These are phyloP conservation scores for Picochlorum sp. DNA, from an alignment of 139 green algal genomes.

Conservation along the genomic window DNA sequence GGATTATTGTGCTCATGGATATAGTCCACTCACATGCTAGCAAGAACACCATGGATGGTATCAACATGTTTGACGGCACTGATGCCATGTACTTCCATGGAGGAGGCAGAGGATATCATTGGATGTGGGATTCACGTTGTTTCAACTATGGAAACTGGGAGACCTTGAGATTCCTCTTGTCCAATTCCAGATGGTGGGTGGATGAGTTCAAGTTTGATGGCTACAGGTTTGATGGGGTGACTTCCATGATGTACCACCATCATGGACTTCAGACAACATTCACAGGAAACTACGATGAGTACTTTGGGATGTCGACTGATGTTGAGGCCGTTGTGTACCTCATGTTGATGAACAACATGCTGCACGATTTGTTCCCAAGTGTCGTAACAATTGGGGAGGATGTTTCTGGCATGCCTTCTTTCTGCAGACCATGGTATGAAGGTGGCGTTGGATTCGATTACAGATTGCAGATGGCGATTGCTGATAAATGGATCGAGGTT, in stretches of 20 bases:
- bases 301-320: slow-evolving; percentile 93
- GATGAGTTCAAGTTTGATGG: slow-evolving; percentile 98
- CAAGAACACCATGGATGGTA: slow-evolving; percentile 83
- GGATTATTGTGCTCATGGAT: slow-evolving; percentile 78
- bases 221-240: slow-evolving; percentile 95
- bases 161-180: slow-evolving; percentile 90
- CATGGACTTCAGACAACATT: slow-evolving; percentile 93
- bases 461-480: slow-evolving; percentile 97
- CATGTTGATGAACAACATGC: slow-evolving; percentile 87
- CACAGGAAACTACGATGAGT: slow-evolving; percentile 94
- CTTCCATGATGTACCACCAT: slow-evolving; percentile 98
- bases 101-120: slow-evolving; percentile 78
- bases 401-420: slow-evolving; percentile 92
- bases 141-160: slow-evolving; percentile 99
- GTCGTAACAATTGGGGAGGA: slow-evolving; percentile 89
- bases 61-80: slow-evolving; percentile 98
- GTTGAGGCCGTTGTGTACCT: slow-evolving; percentile 85
- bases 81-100: slow-evolving; percentile 87
- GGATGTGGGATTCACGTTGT: slow-evolving; percentile 96
- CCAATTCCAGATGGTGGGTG: slow-evolving; percentile 91
- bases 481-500: slow-evolving; percentile 98
- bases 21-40: slow-evolving; percentile 82
- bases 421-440: slow-evolving; percentile 77
- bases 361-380: slow-evolving; percentile 88
- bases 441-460: slow-evolving; percentile 98